Percentiles rank a stretch among this genome's conserved stretches.
Conservation (phyloP, 2,329 filamentous ascomycete species). For the Plenodomus lindquistii region DNA sequence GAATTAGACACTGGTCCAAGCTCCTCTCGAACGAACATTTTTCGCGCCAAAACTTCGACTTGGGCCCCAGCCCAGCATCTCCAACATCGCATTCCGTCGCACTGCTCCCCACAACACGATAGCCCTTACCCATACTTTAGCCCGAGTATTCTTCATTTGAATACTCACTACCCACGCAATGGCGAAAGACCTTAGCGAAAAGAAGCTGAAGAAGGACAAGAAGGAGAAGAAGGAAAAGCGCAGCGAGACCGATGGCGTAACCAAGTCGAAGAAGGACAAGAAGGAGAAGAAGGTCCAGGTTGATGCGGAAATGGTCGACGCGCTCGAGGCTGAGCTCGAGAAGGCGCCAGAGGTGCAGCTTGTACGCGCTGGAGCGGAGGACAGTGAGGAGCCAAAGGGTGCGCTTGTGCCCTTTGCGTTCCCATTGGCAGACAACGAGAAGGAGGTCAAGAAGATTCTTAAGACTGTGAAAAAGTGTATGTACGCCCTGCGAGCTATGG, state of each 20-base stretch:
- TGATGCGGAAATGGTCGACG: slow-evolving; percentile 58
- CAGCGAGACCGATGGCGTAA: slow-evolving; percentile 43
- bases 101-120: slow-evolving; percentile 5
- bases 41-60: slow-evolving; percentile 13
- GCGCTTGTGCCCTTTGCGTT: slow-evolving; percentile 82
- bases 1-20: neutral
- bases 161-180: slow-evolving; percentile 21
- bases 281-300: slow-evolving; percentile 71
- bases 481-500: slow-evolving; percentile 17
- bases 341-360: slow-evolving; percentile 60
- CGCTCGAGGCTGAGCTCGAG: slow-evolving; percentile 60
- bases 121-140: neutral
- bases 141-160: slow-evolving; percentile 4
- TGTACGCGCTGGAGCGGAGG: slow-evolving; percentile 31
- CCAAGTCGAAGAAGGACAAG: slow-evolving; percentile 56
- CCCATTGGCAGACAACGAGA: slow-evolving; percentile 74
- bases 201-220: slow-evolving; percentile 56
- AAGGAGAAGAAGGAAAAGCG: slow-evolving; percentile 62
- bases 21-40: neutral
- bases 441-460: slow-evolving; percentile 69
- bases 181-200: slow-evolving; percentile 45
- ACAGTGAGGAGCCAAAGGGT: slow-evolving; percentile 50
- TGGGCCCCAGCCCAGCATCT: slow-evolving; percentile 5
- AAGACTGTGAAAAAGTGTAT: slow-evolving; percentile 66
- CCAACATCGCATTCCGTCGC: slow-evolving; percentile 11